Evolutionary conservation across 2,329 filamentous ascomycete genomes (phyloP).

Genomic region (Cytospora schulzeri): DNA sequence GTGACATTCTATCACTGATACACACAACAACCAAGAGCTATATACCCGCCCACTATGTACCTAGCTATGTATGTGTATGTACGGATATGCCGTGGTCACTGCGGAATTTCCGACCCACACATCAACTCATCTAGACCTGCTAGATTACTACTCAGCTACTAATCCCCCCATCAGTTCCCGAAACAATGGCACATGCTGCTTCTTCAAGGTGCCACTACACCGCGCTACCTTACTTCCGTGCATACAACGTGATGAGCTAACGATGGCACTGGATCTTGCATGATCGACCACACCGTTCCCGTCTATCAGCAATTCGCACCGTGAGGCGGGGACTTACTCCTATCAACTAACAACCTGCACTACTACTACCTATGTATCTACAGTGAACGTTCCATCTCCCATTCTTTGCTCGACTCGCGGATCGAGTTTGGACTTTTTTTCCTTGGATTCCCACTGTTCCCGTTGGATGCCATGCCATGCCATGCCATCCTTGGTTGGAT

Average conservation of each 20-base stretch:
- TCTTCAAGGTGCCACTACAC: background rate
- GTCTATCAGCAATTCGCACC: constrained; percentile 21
- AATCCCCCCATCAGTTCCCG: no score
- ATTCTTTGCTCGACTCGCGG: background rate
- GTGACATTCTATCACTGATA: background rate
- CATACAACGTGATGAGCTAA: constrained; percentile 16
- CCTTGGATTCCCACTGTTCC: background rate
- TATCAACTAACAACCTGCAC: background rate
- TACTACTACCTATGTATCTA: background rate
- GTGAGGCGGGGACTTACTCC: constrained; percentile 11
- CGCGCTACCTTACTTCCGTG: background rate
- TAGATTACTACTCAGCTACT: no score
- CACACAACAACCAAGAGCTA: no score
- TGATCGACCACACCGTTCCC: constrained; percentile 21
- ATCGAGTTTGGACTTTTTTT: background rate
- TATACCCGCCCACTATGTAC: no score
- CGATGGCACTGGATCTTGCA: constrained; percentile 12
- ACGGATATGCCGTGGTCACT: no score
- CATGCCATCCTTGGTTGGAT: background rate
- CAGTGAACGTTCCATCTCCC: constrained; percentile 28
- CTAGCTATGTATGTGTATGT: no score
- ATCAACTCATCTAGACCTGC: no score
- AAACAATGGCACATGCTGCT: background rate
- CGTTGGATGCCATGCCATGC: no score
- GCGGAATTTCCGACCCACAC: no score